A percentile compares a stretch with the other conserved stretches of the same genome.
These are phyloP conservation scores for Eucalyptus polyanthemos DNA, from an alignment of 345 rosid genomes.

Conservation along the genomic window DNA sequence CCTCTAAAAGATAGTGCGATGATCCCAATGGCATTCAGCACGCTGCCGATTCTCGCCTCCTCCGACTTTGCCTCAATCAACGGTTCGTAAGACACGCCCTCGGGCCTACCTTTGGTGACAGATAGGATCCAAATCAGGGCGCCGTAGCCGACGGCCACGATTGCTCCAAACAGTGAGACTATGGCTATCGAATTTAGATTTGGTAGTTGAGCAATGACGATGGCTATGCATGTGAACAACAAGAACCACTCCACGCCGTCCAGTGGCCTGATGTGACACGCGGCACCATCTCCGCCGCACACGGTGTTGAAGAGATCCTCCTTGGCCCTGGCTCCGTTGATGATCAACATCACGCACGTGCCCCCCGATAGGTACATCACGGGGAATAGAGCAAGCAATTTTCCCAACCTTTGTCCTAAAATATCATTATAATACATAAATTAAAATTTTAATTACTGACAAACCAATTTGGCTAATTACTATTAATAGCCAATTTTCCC, in stretches of 20 bases:
- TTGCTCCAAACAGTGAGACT: slow-evolving; percentile 23
- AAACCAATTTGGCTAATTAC: neutral
- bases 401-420: slow-evolving; percentile 39
- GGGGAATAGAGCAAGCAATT: slow-evolving; percentile 32
- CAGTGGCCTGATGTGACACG: slow-evolving; percentile 3
- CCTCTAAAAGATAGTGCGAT: slow-evolving; percentile 38
- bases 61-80: neutral
- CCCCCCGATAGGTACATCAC: slow-evolving; percentile 60
- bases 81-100: slow-evolving; percentile 2
- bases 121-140: slow-evolving; percentile 27
- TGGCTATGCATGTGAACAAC: slow-evolving; percentile 27
- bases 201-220: slow-evolving; percentile 25
- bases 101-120: slow-evolving; percentile 2
- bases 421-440: neutral
- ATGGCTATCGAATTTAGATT: slow-evolving; percentile 29
- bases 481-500: neutral
- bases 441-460: neutral
- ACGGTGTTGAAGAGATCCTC: slow-evolving; percentile 5
- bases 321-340: slow-evolving; percentile 23
- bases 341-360: slow-evolving; percentile 28
- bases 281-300: neutral
- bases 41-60: neutral
- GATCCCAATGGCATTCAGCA: slow-evolving; percentile 29
- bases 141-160: slow-evolving; percentile 13
- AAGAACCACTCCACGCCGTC: slow-evolving; percentile 25